Conservation (phyloP, 2,329 filamentous ascomycete species). For the Fusarium circinatum region DNA sequence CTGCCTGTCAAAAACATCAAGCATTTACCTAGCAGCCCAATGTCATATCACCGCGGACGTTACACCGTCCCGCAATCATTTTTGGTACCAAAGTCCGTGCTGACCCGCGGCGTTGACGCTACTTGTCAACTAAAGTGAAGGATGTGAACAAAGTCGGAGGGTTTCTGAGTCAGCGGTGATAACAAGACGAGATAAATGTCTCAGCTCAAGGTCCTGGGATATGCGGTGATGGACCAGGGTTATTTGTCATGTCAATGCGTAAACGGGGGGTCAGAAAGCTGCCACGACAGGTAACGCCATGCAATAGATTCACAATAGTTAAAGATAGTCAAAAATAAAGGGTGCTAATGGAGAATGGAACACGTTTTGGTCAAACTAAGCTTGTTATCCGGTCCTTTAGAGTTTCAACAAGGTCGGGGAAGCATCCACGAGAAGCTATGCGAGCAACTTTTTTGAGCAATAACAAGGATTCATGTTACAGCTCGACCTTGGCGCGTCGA, state of each 20-base stretch:
- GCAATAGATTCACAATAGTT: neutral
- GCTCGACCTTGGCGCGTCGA: neutral
- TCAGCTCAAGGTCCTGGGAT: neutral
- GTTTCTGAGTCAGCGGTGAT: neutral
- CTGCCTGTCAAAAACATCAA: neutral
- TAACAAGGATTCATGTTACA: neutral
- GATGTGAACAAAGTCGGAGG: neutral
- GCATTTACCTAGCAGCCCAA: neutral
- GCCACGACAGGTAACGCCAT: neutral
- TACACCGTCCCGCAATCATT: constrained; percentile 1
- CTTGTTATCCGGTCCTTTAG: neutral
- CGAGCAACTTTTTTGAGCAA: neutral
- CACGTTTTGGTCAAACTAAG: neutral
- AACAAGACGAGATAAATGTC: neutral
- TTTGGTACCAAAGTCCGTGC: neutral
- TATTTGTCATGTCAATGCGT: neutral
- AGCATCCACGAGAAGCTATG: neutral
- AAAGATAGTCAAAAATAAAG: neutral
- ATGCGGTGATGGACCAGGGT: neutral
- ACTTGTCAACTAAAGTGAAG: neutral
- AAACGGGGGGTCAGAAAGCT: neutral
- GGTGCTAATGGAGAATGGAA: neutral
- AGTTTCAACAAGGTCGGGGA: neutral
- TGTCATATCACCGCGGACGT: neutral
- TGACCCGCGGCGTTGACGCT: constrained; percentile 6